Base-by-base conservation (phyloP, 2,329 filamentous ascomycete genomes). In the Metarhizium anisopliae region DNA sequence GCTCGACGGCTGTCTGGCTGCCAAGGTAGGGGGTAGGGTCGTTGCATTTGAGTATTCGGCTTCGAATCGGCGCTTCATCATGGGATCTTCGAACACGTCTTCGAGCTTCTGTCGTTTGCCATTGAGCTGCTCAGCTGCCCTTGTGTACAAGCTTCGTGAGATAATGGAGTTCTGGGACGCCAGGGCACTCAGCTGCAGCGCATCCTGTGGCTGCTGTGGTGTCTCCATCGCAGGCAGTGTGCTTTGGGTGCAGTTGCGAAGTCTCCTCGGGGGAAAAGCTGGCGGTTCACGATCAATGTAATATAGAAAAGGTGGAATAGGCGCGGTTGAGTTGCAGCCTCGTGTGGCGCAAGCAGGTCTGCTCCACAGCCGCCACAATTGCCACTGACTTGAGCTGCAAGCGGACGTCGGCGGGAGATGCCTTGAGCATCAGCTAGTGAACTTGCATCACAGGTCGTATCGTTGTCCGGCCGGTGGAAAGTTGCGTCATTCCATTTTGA, bases 31-130 rank as follows among this genome's bases (percentile, higher is more conserved):
- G 6, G 92, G 92, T 3, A 96, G 79, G 59, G 87, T 86, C 67
- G 84, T 83, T 25, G 94, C 86, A 65, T 85, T 77, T 63, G 85
- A 81, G 71, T 96, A 96, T 74, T 96, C 91, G 65, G 77, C 77
- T 54, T 79, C 78, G 66, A 89, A 83, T 51, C 86, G 82, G 54
- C 64, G 66, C 62, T 72, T 70, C 60, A 70, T 60, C 54, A 66
- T 59, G 52, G 67, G 62, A 50, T 71, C 70, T 55, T 68, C 64
- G 59, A 62, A 62, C 56, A 63, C 64, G 62, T 68, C 66, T 59
- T 71, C 67, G 60, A 67, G 61, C 62, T 71, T 73, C 60, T 70
- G 71, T 55, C 72, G 72, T 61, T 76, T 75, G 55, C 60, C 58
- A 45, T 62, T 60, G 43, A 60, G 61, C 55, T 56, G 61, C 40